These are phyloP conservation scores for Ceratonia siliqua DNA, from an alignment of 306 rosid genomes.

Conservation along the genomic window DNA sequence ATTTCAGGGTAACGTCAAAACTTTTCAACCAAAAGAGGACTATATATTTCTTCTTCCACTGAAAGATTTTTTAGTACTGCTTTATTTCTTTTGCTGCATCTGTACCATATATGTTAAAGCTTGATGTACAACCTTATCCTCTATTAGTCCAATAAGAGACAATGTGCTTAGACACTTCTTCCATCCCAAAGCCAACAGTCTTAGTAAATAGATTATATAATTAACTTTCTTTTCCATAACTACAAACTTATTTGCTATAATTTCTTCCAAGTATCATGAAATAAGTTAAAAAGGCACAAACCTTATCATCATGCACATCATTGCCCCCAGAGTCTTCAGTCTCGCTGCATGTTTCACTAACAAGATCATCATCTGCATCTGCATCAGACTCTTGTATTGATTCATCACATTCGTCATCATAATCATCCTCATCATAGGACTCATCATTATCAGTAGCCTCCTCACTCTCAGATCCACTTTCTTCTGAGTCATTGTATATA, in stretches of 20 bases:
- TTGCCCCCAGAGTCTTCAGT: conserved; percentile 47
- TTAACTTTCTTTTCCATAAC: conserved; percentile 11
- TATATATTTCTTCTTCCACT: neutral
- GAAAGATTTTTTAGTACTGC: neutral
- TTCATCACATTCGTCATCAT: conserved; percentile 71
- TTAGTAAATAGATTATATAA: neutral
- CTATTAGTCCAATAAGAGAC: conserved; percentile 1
- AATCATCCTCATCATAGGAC: conserved; percentile 70
- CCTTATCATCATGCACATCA: conserved; percentile 52
- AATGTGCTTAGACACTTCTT: neutral
- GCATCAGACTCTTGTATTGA: conserved; percentile 51
- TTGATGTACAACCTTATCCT: neutral
- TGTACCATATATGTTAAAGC: neutral
- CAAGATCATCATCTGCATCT: conserved; percentile 51
- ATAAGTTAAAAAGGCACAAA: conserved; percentile 34
- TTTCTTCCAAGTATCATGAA: conserved; percentile 24
- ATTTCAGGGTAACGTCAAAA: conserved; percentile 11
- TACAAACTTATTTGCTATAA: conserved; percentile 5
- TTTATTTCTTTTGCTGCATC: conserved; percentile 2
- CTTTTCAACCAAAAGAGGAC: neutral
- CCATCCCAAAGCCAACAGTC: neutral
- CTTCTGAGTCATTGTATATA: conserved; percentile 76
- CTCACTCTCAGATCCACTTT: conserved; percentile 76
- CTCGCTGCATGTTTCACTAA: conserved; percentile 56
- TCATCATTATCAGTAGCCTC: conserved; percentile 82